A percentile compares a stretch with the other conserved stretches of the same genome.
These are phyloP conservation scores for Magnaporthiopsis rhizophila DNA, from an alignment of 2,329 filamentous ascomycete species.

Conservation along the genomic window DNA sequence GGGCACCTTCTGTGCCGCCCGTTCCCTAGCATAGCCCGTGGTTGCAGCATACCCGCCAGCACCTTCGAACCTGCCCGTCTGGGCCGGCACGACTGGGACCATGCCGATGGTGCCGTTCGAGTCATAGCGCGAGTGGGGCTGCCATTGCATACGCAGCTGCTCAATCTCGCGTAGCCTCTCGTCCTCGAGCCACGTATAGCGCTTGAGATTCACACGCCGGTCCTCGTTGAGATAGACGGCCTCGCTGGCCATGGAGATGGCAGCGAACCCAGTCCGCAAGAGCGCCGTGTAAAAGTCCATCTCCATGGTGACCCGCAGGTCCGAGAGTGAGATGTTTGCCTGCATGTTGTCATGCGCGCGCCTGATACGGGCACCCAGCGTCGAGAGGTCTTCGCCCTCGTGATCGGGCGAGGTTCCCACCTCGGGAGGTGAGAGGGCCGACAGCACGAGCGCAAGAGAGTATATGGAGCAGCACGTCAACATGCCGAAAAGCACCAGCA, in stretches of 20 bases:
- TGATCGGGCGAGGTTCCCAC: conserved; percentile 31
- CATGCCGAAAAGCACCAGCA: conserved; percentile 79
- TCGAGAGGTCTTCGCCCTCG: conserved; percentile 22
- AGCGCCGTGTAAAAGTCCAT: conserved; percentile 96
- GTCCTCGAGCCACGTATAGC: conserved; percentile 86
- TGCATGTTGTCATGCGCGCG: conserved; percentile 84
- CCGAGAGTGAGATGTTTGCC: conserved; percentile 77
- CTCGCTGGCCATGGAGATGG: conserved; percentile 88
- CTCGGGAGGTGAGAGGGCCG: conserved; percentile 42
- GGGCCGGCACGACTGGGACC: conserved; percentile 43
- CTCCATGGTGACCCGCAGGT: conserved; percentile 70
- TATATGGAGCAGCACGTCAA: conserved; percentile 71
- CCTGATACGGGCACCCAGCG: conserved; percentile 52
- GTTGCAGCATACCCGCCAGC: conserved; percentile 20
- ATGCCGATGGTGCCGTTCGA: conserved; percentile 46
- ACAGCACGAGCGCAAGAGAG: conserved; percentile 64
- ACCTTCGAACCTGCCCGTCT: conserved; percentile 13
- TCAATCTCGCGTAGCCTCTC: conserved; percentile 75
- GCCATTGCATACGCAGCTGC: conserved; percentile 42
- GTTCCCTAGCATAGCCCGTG: conserved; percentile 62
- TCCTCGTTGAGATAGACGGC: conserved; percentile 93
- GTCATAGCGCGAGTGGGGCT: conserved; percentile 41
- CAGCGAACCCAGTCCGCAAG: conserved; percentile 76
- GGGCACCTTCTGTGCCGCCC: conserved; percentile 51
- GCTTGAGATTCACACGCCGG: conserved; percentile 60